Evolutionary conservation across 805 yeast species (phyloP), one percentile per base, ranked within the genome.

Genomic region (Candida lessepsii): DNA sequence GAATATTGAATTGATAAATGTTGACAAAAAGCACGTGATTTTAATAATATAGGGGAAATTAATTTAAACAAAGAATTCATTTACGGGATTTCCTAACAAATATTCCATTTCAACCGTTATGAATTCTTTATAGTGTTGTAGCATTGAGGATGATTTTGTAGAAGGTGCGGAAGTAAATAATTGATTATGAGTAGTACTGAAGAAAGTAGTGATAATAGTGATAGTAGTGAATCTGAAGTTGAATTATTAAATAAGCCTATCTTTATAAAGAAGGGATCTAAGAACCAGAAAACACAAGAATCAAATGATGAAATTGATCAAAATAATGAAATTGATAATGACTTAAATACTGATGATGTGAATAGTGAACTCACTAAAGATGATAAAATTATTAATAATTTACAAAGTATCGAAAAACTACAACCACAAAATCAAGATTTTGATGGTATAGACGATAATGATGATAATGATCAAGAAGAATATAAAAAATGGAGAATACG

Each of bases 401-500:
- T 39, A 8, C 17, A 33, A 13, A 33, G 34, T 15, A 19, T 32
- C 3, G 28, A 26, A 19, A 24, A 20, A 13, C 13, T 11, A 7
- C 18, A 15, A 13, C 28, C 28, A 9, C 24, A 34, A 24, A 17
- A 33, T 5, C 50, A 41, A 10, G 41, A 43, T n/a, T 62, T 51
- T 35, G 62, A 58, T 39, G 69, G 67, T 1, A 51, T 60, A 1
- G 62, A 60, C 41, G 71, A 65, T 44, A 50, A 56, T 1, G 70
- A 65, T 42, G 63, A 61, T 36, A n/a, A 29, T n/a, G 16, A 21
- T n/a, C 62, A 59, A 39, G 35, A 21, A n/a, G 71, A 65, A 39
- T 63, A 52, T 40, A 38, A 38, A 14, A 52, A 45, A 18, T 65
- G 70, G 71, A 41, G 44, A 32, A 41, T 29, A 21, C 53, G 71